phyloP scores from a whole-genome alignment of 257 asterid species.

The Catharanthus roseus region DNA sequence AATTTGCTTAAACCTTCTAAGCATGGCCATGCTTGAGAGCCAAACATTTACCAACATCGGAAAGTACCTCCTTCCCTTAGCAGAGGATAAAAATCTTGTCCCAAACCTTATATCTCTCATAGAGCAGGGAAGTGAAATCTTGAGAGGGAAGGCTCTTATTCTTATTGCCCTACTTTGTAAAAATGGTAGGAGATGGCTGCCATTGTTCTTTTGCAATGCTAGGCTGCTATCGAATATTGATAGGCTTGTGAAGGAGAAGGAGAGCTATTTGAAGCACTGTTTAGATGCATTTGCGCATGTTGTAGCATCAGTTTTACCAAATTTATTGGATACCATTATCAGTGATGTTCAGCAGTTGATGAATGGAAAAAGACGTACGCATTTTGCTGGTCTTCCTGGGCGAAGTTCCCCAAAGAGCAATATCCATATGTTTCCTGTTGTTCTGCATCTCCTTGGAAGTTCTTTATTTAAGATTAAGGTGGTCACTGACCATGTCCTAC shows the following conservation, averaged over 20 bases:
- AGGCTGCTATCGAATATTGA: constrained; percentile 76
- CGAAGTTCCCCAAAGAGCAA: constrained; percentile 67
- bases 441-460: constrained; percentile 90
- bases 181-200: constrained; percentile 77
- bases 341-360: constrained; percentile 79
- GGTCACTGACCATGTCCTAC: constrained; percentile 62
- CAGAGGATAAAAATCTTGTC: constrained; percentile 81
- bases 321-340: constrained; percentile 67
- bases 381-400: constrained; percentile 41
- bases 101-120: constrained; percentile 60
- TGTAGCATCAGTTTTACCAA: constrained; percentile 77
- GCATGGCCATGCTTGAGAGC: constrained; percentile 66
- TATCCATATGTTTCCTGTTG: constrained; percentile 82
- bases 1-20: constrained; percentile 83
- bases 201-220: constrained; percentile 75
- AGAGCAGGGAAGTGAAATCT: constrained; percentile 85
- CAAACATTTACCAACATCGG: constrained; percentile 54
- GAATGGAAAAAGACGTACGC: constrained; percentile 80
- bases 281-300: constrained; percentile 56
- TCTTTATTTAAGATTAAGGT: constrained; percentile 69
- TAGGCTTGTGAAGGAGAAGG: constrained; percentile 87
- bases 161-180: constrained; percentile 88
- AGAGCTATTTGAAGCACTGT: constrained; percentile 61
- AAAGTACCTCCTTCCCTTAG: constrained; percentile 63
- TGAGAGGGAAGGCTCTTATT: constrained; percentile 79